Evolutionary conservation across 108 stramenopile genomes (phyloP).

Genomic region (Cyclotella baltica): DNA sequence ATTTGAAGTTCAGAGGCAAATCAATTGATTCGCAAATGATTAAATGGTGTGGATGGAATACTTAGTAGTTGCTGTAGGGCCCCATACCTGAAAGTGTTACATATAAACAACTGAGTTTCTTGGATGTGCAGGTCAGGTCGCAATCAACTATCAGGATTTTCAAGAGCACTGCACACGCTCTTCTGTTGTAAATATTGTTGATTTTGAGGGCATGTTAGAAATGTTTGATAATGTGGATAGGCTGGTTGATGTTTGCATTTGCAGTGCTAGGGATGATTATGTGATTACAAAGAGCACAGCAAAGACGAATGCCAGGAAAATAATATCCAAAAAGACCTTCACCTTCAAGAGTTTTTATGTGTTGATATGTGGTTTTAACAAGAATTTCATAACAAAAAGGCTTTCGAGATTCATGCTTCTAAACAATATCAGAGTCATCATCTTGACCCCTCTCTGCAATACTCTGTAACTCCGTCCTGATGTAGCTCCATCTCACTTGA

Average conservation of each 20-base stretch:
- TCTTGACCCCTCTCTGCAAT: neutral
- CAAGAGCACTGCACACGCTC: too few relatives aligned
- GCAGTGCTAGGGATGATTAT: too few relatives aligned
- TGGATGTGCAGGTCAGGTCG: neutral
- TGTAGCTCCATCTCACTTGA: too few relatives aligned
- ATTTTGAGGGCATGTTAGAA: too few relatives aligned
- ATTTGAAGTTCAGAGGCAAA: neutral
- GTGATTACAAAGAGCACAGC: too few relatives aligned
- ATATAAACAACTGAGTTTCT: neutral
- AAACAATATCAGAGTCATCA: neutral
- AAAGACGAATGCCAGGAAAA: too few relatives aligned
- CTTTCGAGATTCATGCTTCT: neutral
- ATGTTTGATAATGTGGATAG: too few relatives aligned
- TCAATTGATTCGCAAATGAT: neutral
- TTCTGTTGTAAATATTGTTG: too few relatives aligned
- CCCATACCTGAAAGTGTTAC: neutral
- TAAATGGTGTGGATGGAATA: neutral
- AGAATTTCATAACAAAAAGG: conserved; percentile 1
- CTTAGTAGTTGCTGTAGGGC: neutral
- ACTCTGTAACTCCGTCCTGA: neutral
- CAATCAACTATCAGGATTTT: neutral
- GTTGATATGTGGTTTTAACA: neutral
- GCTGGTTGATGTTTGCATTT: too few relatives aligned
- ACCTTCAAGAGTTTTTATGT: conserved; percentile 11
- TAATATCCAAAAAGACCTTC: conserved; percentile 5